A percentile compares a stretch with the other conserved stretches of the same genome.
Conservation (phyloP, 2,329 filamentous ascomycete species). For the Fusarium sp. region DNA sequence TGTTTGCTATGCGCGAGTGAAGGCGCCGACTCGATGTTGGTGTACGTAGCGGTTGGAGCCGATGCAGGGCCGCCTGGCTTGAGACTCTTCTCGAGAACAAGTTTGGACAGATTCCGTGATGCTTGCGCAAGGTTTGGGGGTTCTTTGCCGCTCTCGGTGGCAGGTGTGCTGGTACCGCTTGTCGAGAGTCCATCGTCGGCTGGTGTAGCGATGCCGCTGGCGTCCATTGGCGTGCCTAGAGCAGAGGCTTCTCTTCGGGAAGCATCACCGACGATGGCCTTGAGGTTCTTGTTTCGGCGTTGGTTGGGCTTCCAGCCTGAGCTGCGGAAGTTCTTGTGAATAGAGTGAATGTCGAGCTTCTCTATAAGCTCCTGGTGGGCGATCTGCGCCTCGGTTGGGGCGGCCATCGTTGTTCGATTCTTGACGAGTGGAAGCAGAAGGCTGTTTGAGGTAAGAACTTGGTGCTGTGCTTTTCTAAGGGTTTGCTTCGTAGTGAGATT, state of each 20-base stretch:
- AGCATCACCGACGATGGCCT: slow-evolving; percentile 92
- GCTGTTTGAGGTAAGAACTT: background rate
- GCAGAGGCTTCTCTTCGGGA: slow-evolving; percentile 90
- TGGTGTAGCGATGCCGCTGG: slow-evolving; percentile 80
- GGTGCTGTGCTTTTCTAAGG: background rate
- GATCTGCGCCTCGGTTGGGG: slow-evolving; percentile 78
- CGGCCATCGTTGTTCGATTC: slow-evolving; percentile 64
- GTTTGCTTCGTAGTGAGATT: background rate
- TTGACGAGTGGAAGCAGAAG: background rate
- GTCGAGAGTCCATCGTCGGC: slow-evolving; percentile 68
- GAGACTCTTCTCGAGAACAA: slow-evolving; percentile 88
- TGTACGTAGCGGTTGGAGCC: slow-evolving; percentile 87
- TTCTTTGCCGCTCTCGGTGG: slow-evolving; percentile 57
- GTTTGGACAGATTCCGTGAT: slow-evolving; percentile 84
- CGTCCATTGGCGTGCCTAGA: slow-evolving; percentile 81
- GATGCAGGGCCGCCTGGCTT: slow-evolving; percentile 52
- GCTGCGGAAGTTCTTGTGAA: slow-evolving; percentile 92
- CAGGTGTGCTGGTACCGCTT: slow-evolving; percentile 70
- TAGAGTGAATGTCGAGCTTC: slow-evolving; percentile 88
- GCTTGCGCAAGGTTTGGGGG: slow-evolving; percentile 88
- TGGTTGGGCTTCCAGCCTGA: slow-evolving; percentile 90
- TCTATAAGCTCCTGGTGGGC: slow-evolving; percentile 90
- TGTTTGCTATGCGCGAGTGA: slow-evolving; percentile 86
- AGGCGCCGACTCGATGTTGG: slow-evolving; percentile 95
- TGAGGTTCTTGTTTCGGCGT: slow-evolving; percentile 98